Base-by-base conservation (phyloP, 805 yeast genomes). In the Metschnikowia anglica region DNA sequence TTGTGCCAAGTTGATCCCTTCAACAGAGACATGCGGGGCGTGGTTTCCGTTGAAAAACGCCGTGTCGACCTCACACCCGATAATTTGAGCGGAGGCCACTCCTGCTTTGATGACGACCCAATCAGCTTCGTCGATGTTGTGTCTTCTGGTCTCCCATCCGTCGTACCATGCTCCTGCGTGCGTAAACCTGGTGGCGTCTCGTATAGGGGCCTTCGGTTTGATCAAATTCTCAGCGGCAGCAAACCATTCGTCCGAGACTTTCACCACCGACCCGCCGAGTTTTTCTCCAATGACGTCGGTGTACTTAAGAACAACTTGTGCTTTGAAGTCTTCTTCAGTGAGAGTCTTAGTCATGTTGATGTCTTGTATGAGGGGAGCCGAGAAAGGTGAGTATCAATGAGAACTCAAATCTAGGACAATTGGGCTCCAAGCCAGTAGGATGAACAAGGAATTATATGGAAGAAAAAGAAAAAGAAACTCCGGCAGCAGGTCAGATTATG, bases 91-190 rank as follows among this genome's bases (percentile, higher is more conserved):
- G 21, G 85, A 74, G 2, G 86, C 70, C 16, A 90, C 97, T 15
- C 98, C 98, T 62, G 88, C 72, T 60, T 79, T 77, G 62, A 90
- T 66, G 21, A 87, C 71, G 15, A 87, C 97, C 88, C 93, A 91
- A 60, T 91, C 99, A 31, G 85, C 85, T 42, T 80, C 88, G 42
- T 73, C 86, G 1, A 79, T 67, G 63, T 91, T 91, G 72, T 91
- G 99, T 66, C 99, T 77, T 61, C 97, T 76, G 10, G 98, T 91
- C 65, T 91, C 98, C 98, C 98, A 91, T 17, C 99, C 99, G 54
- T 91, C 99, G 61, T 88, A 91, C 97, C 97, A 91, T 3, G 96
- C 96, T 39, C 98, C 98, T 3, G 90, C 78, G 46, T 77, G 85
- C 2, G 83, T 79, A 63, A 88, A 90, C 55, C 77, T 74, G 21